Percentiles rank a stretch among this genome's conserved stretches.
phyloP scores from a whole-genome alignment of 768 basidiomycete genomes.

The Lentinus brumalis region DNA sequence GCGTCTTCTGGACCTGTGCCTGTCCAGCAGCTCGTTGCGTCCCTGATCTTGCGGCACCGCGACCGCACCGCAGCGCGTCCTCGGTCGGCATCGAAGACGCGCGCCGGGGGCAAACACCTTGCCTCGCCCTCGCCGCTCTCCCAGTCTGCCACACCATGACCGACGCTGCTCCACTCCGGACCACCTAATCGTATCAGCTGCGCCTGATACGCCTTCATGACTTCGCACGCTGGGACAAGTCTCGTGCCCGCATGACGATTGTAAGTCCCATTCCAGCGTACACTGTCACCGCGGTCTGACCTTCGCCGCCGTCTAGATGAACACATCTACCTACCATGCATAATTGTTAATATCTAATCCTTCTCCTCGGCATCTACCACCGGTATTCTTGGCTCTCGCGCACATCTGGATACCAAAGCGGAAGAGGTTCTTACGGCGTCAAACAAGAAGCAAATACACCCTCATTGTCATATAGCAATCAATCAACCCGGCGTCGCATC shows the following conservation, averaged over 20 bases:
- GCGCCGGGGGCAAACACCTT: not conserved
- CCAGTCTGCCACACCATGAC: not conserved
- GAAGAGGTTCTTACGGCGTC: not conserved
- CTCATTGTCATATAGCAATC: not conserved
- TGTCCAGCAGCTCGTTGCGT: constrained; percentile 30
- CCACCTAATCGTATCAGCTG: not conserved
- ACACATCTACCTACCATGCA: constrained; percentile 14
- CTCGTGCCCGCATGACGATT: constrained; percentile 13
- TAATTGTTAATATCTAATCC: constrained; percentile 17
- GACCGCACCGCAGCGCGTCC: constrained; percentile 24
- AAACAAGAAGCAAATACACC: not conserved
- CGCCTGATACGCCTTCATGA: constrained; percentile 10
- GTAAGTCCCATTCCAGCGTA: not conserved
- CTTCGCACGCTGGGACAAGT: not conserved
- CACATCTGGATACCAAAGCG: not conserved
- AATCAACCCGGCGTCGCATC: not conserved
- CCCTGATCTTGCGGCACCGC: constrained; percentile 29
- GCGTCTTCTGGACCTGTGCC: constrained; percentile 10
- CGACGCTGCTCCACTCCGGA: not conserved
- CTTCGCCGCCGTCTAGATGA: not conserved
- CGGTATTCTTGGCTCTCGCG: not conserved
- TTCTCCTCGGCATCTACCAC: not conserved
- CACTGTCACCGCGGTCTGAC: not conserved
- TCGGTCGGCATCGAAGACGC: constrained; percentile 17
- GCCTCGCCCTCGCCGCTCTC: constrained; percentile 14